Base-by-base conservation (phyloP, 306 rosid genomes). In the Echinosophora koreensis region DNA sequence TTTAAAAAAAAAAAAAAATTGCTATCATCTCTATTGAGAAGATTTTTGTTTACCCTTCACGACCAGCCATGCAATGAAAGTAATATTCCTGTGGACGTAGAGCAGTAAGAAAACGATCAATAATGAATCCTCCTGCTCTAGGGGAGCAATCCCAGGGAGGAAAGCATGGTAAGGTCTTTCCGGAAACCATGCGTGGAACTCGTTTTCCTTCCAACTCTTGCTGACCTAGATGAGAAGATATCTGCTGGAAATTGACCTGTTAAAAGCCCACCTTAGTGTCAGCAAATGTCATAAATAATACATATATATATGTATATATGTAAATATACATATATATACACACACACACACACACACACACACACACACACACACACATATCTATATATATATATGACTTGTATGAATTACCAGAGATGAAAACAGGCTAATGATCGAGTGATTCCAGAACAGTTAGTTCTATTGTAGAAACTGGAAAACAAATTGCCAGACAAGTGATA, bases 1-100 rank as follows among this genome's bases (percentile, higher is more conserved):
- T n/a, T n/a, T n/a, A n/a, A n/a, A n/a, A n/a, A n/a, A n/a, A n/a
- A n/a, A n/a, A n/a, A n/a, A n/a, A n/a, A n/a, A n/a, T n/a, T n/a
- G n/a, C n/a, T n/a, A n/a, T n/a, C n/a, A n/a, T n/a, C n/a, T n/a
- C n/a, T 35, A 55, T 59, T 68, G 10, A 57, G 76, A 63, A 85
- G 44, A 56, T 49, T 35, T 17, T 39, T 62, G 5, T 17, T 85
- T 92, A 92, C 98, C 97, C 97, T 89, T 92, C 98, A 82, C 98
- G 97, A 66, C 98, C 97, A 66, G 97, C 97, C 98, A 95, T 95
- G 80, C 97, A 95, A 79, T 95, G 98, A 71, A 95, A 95, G 87
- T 95, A 95, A 79, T 87, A 95, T 80, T 95, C 98, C 83, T 92
- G 97, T 15, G 97, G 97, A 30, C 84, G 97, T 79, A 95, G 97